A percentile compares a stretch with the other conserved stretches of the same genome.
Evolutionary conservation across 129 eudicot species (phyloP).

Genomic region (Ambrosia artemisiifolia): DNA sequence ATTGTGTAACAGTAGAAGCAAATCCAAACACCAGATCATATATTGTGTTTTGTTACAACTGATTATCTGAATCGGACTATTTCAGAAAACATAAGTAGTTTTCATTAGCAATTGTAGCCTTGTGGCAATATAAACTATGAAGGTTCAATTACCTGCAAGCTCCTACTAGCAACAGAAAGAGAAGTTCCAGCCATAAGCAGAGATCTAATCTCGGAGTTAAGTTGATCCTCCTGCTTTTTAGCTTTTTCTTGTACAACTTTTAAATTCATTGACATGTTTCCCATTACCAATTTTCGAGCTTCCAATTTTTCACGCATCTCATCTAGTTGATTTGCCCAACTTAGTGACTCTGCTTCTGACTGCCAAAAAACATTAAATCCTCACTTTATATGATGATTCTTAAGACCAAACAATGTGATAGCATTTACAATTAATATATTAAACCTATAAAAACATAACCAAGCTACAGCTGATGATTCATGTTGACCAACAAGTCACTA

Average conservation of each 20-base stretch:
- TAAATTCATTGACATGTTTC: constrained; percentile 75
- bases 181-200: constrained; percentile 74
- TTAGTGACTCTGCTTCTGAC: constrained; percentile 69
- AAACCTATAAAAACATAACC: background rate
- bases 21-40: background rate
- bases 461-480: no score
- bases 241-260: constrained; percentile 83
- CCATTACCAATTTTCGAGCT: constrained; percentile 73
- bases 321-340: constrained; percentile 69
- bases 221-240: constrained; percentile 84
- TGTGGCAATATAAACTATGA: background rate
- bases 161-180: constrained; percentile 78
- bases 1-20: constrained; percentile 3
- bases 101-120: background rate
- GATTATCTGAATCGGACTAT: background rate
- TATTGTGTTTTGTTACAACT: background rate
- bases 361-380: constrained; percentile 29
- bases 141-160: constrained; percentile 57
- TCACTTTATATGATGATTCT: background rate
- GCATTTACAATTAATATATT: background rate
- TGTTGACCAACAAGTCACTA: constrained; percentile 2
- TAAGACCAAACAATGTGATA: background rate
- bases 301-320: constrained; percentile 81
- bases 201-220: constrained; percentile 73
- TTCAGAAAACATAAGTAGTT: background rate